Base-by-base conservation (phyloP, 2,329 filamentous ascomycete species). In the Nemania sp. region DNA sequence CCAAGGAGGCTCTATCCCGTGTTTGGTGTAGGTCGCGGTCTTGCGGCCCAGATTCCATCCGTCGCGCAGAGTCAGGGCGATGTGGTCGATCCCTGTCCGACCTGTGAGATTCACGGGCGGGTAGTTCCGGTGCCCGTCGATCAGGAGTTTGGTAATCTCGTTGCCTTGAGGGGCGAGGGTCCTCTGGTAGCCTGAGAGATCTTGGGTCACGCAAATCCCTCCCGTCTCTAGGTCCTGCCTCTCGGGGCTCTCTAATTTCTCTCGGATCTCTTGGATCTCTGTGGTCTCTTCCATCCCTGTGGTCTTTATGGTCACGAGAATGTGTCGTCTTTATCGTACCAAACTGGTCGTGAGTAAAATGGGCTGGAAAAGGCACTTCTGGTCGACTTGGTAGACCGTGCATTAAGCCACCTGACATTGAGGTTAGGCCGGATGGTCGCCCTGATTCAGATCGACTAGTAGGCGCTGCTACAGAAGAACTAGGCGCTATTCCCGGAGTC, bases 361-460 rank as follows among this genome's bases (percentile, higher is more conserved):
- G 83, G 2, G 82, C 81, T 0, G 84, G 83, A 53, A 87, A 83
- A 7, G 86, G 87, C 11, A 88, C 83, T 70, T 90, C 87, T 18
- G 88, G 88, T 62, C 88, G 83, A 62, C 80, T 88, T 1, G 89
- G 89, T 6, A 91, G 79, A 18, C 78, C 78, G 70, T 82, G 82
- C 29, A 79, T 73, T n/a, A n/a, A n/a, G 8, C 63, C 69, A 55
- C 69, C 20, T n/a, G 66, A 64, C 67, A 59, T 71, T 64, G 77
- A 69, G 54, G 76, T 52, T 61, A 80, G 49, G 60, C 72, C 71
- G 62, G 74, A 71, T 45, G 71, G 75, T 41, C 78, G 80, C 22
- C 75, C 70, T 4, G 73, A 67, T 15, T 83, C 80, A 3, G 75
- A 71, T 35, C 80, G 74, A 20, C 69, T 67, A 68, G 66, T 61